A percentile compares a stretch with the other conserved stretches of the same genome.
Conservation (phyloP, 2,329 filamentous ascomycete species). For the Xylaria digitata region DNA sequence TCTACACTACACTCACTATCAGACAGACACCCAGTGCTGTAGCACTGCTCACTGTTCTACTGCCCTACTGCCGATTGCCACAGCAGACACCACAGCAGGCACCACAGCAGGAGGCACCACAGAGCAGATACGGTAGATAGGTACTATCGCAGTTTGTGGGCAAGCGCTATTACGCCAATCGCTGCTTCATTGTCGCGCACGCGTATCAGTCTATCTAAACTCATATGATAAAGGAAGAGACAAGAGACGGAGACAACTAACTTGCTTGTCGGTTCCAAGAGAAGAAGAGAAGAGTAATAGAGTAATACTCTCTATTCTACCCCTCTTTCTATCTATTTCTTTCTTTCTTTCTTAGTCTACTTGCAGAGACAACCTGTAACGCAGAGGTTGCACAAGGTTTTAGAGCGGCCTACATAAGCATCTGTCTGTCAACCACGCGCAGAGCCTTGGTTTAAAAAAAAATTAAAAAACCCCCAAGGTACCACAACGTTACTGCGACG, state of each 20-base stretch:
- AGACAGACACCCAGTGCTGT: not conserved
- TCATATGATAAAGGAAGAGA: slow-evolving; percentile 9
- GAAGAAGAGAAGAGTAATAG: slow-evolving; percentile 6
- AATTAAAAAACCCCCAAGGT: slow-evolving; percentile 8
- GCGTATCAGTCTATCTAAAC: slow-evolving; percentile 33
- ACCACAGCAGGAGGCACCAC: slow-evolving; percentile 2
- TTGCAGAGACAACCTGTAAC: slow-evolving; percentile 30
- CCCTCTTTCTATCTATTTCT: not conserved
- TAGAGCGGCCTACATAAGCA: slow-evolving; percentile 25
- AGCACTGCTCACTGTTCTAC: slow-evolving; percentile 6
- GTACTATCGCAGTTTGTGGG: slow-evolving; percentile 20
- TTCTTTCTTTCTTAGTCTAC: slow-evolving; percentile 1
- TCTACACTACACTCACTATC: slow-evolving; percentile 9
- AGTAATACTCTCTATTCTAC: not conserved
- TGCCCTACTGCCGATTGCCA: slow-evolving; percentile 6
- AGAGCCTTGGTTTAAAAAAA: slow-evolving; percentile 20
- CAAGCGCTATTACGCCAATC: slow-evolving; percentile 33
- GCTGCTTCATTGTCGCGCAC: slow-evolving; percentile 28
- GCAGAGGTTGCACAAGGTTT: slow-evolving; percentile 37
- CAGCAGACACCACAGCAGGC: slow-evolving; percentile 4
- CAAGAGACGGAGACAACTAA: slow-evolving; percentile 7
- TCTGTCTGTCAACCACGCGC: slow-evolving; percentile 37
- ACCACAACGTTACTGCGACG: slow-evolving; percentile 37
- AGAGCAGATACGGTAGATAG: not conserved
- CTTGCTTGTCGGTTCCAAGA: slow-evolving; percentile 12